Evolutionary conservation across 306 rosid species (phyloP).

Genomic region (Prunus campanulata): DNA sequence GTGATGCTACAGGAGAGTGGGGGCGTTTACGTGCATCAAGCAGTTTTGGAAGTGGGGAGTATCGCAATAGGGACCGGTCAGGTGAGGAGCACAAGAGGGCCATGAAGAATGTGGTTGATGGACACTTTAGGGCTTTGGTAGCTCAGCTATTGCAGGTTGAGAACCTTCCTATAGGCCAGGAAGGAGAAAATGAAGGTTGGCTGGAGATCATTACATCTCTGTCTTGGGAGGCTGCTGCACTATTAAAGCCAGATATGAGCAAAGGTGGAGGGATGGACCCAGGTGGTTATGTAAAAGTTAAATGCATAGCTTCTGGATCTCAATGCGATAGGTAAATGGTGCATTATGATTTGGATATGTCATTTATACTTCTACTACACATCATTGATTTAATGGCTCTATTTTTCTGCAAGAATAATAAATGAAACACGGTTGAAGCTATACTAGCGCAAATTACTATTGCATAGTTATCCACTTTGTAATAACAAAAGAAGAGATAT

Average conservation of each 20-base stretch:
- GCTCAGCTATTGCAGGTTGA: slow-evolving; percentile 89
- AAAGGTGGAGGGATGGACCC: slow-evolving; percentile 96
- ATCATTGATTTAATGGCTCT: not conserved
- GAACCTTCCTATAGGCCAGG: slow-evolving; percentile 63
- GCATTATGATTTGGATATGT: slow-evolving; percentile 5
- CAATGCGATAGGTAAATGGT: slow-evolving; percentile 62
- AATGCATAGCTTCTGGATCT: slow-evolving; percentile 83
- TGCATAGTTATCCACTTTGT: not conserved
- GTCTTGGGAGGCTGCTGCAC: slow-evolving; percentile 96
- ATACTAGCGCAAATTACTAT: not conserved
- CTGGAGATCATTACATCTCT: slow-evolving; percentile 80
- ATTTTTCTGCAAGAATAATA: not conserved
- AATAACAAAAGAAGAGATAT: not conserved
- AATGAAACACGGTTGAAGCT: not conserved
- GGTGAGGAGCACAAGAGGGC: slow-evolving; percentile 69
- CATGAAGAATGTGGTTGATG: slow-evolving; percentile 86
- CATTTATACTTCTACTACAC: slow-evolving; percentile 7
- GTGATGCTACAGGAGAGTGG: slow-evolving; percentile 71
- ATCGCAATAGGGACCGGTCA: slow-evolving; percentile 60
- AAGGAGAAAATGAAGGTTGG: slow-evolving; percentile 63
- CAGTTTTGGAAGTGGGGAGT: slow-evolving; percentile 80
- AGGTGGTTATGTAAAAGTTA: slow-evolving; percentile 87
- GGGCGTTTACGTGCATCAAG: slow-evolving; percentile 57
- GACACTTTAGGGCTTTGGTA: slow-evolving; percentile 91
- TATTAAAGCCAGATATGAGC: slow-evolving; percentile 93